These are phyloP conservation scores for Strigomonas culicis DNA, from an alignment of 208 protist genomes.

Conservation along the genomic window DNA sequence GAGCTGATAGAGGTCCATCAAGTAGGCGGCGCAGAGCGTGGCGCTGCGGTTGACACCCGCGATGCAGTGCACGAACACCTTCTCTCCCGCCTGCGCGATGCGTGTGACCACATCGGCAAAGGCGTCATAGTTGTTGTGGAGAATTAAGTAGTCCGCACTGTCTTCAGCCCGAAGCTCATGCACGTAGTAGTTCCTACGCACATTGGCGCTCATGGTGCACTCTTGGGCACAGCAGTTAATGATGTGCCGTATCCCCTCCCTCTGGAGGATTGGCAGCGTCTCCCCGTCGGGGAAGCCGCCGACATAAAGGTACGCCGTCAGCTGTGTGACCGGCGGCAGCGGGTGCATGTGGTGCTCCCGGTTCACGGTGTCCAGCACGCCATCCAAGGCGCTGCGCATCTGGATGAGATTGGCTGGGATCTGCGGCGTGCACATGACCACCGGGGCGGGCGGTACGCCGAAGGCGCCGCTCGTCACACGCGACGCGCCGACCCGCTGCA, in stretches of 20 bases:
- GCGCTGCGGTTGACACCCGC: conserved; percentile 86
- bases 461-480: conserved; percentile 3
- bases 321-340: conserved; percentile 41
- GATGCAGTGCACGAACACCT: conserved; percentile 87
- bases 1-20: conserved; percentile 57
- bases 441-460: conserved; percentile 4
- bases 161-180: conserved; percentile 50
- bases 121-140: conserved; percentile 65
- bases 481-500: conserved; percentile 16
- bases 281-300: conserved; percentile 72
- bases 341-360: conserved; percentile 16
- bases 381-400: conserved; percentile 48
- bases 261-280: conserved; percentile 43
- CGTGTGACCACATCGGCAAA: conserved; percentile 53
- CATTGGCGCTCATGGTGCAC: conserved; percentile 22
- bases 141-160: conserved; percentile 70
- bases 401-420: conserved; percentile 32
- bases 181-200: conserved; percentile 37
- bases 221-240: conserved; percentile 81
- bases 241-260: conserved; percentile 52
- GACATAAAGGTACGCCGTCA: conserved; percentile 58
- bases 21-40: conserved; percentile 72
- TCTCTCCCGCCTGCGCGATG: conserved; percentile 29
- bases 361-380: conserved; percentile 42
- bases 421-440: conserved; percentile 62